A percentile compares a stretch with the other conserved stretches of the same genome.
phyloP scores from a whole-genome alignment of 2,329 filamentous ascomycete species.

The Sclerotinia subarctica region DNA sequence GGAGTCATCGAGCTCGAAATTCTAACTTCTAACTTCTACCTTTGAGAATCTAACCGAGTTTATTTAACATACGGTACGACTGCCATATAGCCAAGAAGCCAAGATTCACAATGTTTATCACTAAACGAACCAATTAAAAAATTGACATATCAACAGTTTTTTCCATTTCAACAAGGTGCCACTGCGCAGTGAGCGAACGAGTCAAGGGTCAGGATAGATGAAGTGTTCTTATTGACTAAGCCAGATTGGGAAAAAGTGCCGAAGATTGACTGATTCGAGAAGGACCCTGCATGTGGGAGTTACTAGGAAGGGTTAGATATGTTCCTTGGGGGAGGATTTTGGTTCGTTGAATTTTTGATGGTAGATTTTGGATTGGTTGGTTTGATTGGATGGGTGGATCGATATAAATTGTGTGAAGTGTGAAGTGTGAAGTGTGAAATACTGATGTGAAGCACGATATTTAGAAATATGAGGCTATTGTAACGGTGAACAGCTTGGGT shows the following conservation, averaged over 20 bases:
- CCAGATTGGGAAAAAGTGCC: not conserved
- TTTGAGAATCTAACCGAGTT: no score
- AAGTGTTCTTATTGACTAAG: not conserved
- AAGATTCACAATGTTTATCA: not conserved
- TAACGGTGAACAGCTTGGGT: not conserved
- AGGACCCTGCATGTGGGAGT: slow-evolving; percentile 3
- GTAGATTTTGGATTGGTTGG: no score
- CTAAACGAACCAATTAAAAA: not conserved
- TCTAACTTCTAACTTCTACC: not conserved
- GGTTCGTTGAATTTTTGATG: not conserved
- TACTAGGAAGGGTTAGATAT: not conserved
- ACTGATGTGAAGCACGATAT: not conserved
- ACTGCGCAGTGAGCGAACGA: not conserved
- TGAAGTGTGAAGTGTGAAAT: not conserved
- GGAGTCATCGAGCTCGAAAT: not conserved
- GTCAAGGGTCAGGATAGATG: slow-evolving; percentile 2
- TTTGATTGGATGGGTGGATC: not conserved
- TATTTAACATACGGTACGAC: no score
- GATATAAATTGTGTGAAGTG: not conserved
- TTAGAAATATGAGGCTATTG: not conserved
- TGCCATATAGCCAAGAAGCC: not conserved
- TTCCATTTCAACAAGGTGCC: not conserved
- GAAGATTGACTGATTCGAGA: not conserved
- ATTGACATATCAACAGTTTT: no score
- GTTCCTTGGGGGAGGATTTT: not conserved